Percentiles rank a stretch among this genome's conserved stretches.
These are phyloP conservation scores for Punctularia strigosozonata DNA, from an alignment of 768 basidiomycete species.

Conservation along the genomic window DNA sequence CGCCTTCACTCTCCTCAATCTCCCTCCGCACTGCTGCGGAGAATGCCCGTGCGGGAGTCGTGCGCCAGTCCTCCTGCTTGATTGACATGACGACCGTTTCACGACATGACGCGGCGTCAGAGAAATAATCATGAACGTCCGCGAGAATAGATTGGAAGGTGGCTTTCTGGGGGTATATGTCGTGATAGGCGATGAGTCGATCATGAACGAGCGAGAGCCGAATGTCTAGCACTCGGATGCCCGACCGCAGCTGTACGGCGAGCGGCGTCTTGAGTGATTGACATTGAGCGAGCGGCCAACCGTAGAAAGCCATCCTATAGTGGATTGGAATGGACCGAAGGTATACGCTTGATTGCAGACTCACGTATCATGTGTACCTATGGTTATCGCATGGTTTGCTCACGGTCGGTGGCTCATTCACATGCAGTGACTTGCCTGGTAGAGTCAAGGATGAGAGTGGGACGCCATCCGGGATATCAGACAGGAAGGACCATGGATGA, in stretches of 20 bases:
- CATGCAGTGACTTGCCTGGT: slow-evolving; percentile 42
- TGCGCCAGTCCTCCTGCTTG: slow-evolving; percentile 71
- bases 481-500: slow-evolving; percentile 43
- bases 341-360: slow-evolving; percentile 11
- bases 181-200: slow-evolving; percentile 69
- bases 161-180: slow-evolving; percentile 58
- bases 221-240: slow-evolving; percentile 75
- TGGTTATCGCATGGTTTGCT: slow-evolving; percentile 3
- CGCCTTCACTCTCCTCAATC: slow-evolving; percentile 42
- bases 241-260: slow-evolving; percentile 55
- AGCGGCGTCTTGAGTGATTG: slow-evolving; percentile 57
- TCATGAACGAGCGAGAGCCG: slow-evolving; percentile 58
- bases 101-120: slow-evolving; percentile 35
- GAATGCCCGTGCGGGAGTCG: slow-evolving; percentile 36
- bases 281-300: slow-evolving; percentile 83
- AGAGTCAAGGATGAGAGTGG: slow-evolving; percentile 66
- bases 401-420: slow-evolving; percentile 8
- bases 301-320: slow-evolving; percentile 68
- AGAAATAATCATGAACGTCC: slow-evolving; percentile 53
- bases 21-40: slow-evolving; percentile 55
- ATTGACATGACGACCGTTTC: slow-evolving; percentile 83
- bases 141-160: slow-evolving; percentile 56
- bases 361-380: slow-evolving; percentile 64
- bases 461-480: slow-evolving; percentile 50
- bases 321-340: slow-evolving; percentile 2